These are phyloP conservation scores for Clitoria ternatea DNA, from an alignment of 306 rosid genomes.

Conservation along the genomic window DNA sequence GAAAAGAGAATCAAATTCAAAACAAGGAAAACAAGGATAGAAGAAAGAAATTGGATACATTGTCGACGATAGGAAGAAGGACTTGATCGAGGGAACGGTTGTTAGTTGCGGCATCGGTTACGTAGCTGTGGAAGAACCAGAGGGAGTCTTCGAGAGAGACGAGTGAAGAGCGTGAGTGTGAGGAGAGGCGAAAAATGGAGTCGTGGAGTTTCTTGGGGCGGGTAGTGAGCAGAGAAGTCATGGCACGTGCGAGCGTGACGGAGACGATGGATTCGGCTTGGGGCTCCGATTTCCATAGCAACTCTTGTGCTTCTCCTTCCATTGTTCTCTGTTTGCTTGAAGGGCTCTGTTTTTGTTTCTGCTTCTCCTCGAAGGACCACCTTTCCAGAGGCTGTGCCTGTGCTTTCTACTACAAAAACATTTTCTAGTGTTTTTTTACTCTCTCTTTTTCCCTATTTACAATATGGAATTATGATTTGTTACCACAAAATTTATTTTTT, in stretches of 20 bases:
- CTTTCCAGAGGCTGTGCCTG: no score
- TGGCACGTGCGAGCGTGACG: slow-evolving; percentile 59
- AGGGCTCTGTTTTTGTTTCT: background rate
- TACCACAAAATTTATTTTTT: no score
- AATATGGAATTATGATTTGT: no score
- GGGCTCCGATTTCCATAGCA: slow-evolving; percentile 44
- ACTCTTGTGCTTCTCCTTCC: slow-evolving; percentile 27
- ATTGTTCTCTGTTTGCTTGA: background rate
- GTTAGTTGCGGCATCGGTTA: slow-evolving; percentile 44
- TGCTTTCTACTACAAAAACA: no score
- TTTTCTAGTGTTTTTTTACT: no score
- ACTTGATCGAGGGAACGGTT: slow-evolving; percentile 32
- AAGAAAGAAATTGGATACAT: slow-evolving; percentile 33
- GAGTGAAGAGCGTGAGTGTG: slow-evolving; percentile 28
- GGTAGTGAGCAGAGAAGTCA: slow-evolving; percentile 53
- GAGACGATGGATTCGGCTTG: slow-evolving; percentile 52
- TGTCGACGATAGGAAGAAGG: slow-evolving; percentile 70
- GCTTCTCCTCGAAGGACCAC: background rate
- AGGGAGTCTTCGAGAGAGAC: slow-evolving; percentile 67
- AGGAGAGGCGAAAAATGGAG: slow-evolving; percentile 59
- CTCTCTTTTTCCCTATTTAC: no score
- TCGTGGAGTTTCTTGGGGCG: slow-evolving; percentile 70
- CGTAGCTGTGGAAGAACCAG: slow-evolving; percentile 65
- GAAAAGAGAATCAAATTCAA: background rate
- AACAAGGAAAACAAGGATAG: background rate